Evolutionary conservation across 164 flowering plant genomes (phyloP).

Genomic region (Liriodendron chinense): DNA sequence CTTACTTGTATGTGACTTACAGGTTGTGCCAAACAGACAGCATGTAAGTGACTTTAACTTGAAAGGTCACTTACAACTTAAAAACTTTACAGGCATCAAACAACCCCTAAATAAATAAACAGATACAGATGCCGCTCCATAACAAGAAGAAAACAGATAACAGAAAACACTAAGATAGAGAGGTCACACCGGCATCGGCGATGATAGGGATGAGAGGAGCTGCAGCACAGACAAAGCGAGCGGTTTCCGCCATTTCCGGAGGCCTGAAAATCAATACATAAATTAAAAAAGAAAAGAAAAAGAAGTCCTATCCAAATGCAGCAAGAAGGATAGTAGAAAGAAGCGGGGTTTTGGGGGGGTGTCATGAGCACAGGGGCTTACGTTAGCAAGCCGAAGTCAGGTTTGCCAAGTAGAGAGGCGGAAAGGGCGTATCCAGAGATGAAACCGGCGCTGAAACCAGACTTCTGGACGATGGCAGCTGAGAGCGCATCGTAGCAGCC

Average conservation of each 20-base stretch:
- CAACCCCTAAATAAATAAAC: no score
- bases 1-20: no score
- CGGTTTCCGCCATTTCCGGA: conserved; percentile 22
- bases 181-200: conserved; percentile 24
- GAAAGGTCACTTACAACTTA: no score
- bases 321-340: neutral
- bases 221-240: conserved; percentile 19
- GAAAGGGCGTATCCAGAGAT: conserved; percentile 32
- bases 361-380: neutral
- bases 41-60: no score
- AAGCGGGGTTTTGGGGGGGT: neutral
- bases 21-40: no score
- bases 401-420: conserved; percentile 30
- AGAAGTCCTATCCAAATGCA: neutral
- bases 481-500: conserved; percentile 32
- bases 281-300: neutral
- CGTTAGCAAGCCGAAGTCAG: conserved; percentile 36
- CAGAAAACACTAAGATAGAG: neutral
- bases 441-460: conserved; percentile 26
- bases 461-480: conserved; percentile 23
- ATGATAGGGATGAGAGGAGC: conserved; percentile 22
- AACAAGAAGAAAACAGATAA: neutral
- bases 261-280: conserved; percentile 12
- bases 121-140: neutral
- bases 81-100: no score